Conservation (phyloP, 805 yeast genomes). For the Candida loeiensis region DNA sequence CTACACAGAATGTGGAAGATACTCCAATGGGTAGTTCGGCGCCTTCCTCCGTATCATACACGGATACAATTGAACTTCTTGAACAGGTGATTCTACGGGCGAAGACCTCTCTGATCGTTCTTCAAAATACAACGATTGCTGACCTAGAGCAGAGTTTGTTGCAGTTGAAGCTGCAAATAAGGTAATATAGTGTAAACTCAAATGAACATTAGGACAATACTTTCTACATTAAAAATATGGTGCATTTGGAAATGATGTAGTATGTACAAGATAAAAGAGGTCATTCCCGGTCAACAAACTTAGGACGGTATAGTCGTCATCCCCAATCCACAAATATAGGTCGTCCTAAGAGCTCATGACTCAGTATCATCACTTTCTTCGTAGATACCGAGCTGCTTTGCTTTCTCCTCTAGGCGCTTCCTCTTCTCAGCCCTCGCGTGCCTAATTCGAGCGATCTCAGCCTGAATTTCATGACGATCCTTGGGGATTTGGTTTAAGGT, state of each 20-base stretch:
- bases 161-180: not conserved
- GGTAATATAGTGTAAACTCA: not conserved
- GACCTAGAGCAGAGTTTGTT: constrained; percentile 3
- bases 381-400: constrained; percentile 64
- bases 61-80: not conserved
- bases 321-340: not conserved
- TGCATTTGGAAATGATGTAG: not conserved
- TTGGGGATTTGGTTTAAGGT: constrained; percentile 89
- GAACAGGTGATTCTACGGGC: not conserved
- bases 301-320: no score
- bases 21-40: no score
- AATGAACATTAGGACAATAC: no score
- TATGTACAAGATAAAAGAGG: constrained; percentile 6
- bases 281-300: no score
- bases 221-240: no score
- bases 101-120: not conserved
- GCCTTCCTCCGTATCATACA: not conserved
- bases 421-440: constrained; percentile 73
- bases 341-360: no score
- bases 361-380: constrained; percentile 29
- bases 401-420: constrained; percentile 65
- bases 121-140: constrained; percentile 20
- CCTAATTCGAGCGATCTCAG: constrained; percentile 84
- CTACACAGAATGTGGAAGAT: not conserved
- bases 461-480: constrained; percentile 86